A percentile compares a stretch with the other conserved stretches of the same genome.
These are phyloP conservation scores for Fistulifera solaris DNA, from an alignment of 108 stramenopile species.

Conservation along the genomic window DNA sequence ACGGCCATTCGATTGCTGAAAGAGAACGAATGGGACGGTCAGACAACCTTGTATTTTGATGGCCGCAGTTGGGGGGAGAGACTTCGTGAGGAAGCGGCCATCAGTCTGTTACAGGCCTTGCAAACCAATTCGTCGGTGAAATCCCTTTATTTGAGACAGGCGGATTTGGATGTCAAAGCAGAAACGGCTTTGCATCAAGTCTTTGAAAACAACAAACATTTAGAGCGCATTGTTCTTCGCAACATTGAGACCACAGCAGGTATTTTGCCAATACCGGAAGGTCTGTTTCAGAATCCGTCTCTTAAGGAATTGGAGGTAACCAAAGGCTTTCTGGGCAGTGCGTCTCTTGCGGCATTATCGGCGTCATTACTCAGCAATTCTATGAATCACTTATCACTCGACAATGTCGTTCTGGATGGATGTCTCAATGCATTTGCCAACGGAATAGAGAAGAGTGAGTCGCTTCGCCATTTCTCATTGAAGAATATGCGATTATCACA, in stretches of 20 bases:
- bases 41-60: slow-evolving; percentile 14
- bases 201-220: neutral
- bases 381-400: too few relatives aligned
- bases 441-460: neutral
- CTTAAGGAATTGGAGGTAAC: neutral
- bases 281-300: neutral
- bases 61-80: slow-evolving; percentile 3
- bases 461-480: slow-evolving; percentile 4
- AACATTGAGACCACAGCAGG: slow-evolving; percentile 1
- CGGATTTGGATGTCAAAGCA: slow-evolving; percentile 7
- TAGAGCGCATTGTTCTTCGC: slow-evolving; percentile 1
- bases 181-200: neutral
- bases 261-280: neutral
- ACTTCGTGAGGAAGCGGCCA: neutral
- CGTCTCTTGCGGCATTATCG: neutral
- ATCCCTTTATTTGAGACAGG: slow-evolving; percentile 6
- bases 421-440: too few relatives aligned
- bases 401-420: too few relatives aligned
- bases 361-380: too few relatives aligned
- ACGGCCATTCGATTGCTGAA: slow-evolving; percentile 7
- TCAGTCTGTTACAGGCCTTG: slow-evolving; percentile 6
- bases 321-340: neutral
- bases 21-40: slow-evolving; percentile 10
- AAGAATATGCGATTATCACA: slow-evolving; percentile 4
- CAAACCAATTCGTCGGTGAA: slow-evolving; percentile 2